Percentiles rank a stretch among this genome's conserved stretches.
phyloP scores from a whole-genome alignment of 2,329 filamentous ascomycete genomes.

The Ramularia endophylla region DNA sequence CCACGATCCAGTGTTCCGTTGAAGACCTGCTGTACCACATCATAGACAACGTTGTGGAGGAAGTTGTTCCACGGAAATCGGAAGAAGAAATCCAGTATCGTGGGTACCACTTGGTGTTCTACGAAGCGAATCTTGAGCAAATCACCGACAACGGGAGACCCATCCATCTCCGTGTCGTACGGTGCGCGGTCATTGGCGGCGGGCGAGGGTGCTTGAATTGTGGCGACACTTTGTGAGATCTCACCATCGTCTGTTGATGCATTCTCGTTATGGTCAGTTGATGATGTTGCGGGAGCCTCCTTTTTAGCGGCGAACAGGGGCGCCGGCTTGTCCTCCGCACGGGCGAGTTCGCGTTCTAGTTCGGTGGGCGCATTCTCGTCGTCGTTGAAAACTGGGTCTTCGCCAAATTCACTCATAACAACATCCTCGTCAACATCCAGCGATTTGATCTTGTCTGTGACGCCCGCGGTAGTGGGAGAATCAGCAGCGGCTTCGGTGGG shows the following conservation, averaged over 20 bases:
- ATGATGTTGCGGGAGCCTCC: slow-evolving; percentile 3
- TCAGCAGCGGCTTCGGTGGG: slow-evolving; percentile 31
- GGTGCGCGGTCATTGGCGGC: slow-evolving; percentile 28
- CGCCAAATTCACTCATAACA: slow-evolving; percentile 38
- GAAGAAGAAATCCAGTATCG: slow-evolving; percentile 96
- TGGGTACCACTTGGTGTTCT: slow-evolving; percentile 87
- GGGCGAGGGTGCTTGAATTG: slow-evolving; percentile 24
- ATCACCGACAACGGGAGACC: slow-evolving; percentile 82
- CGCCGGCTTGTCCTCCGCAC: slow-evolving; percentile 62
- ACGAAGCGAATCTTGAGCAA: slow-evolving; percentile 95
- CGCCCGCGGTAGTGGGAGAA: slow-evolving; percentile 48
- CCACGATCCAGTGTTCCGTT: slow-evolving; percentile 97
- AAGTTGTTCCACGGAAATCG: slow-evolving; percentile 99
- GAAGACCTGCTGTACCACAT: slow-evolving; percentile 98
- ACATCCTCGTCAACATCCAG: slow-evolving; percentile 58
- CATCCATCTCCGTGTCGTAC: slow-evolving; percentile 54
- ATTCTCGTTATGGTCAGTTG: slow-evolving; percentile 1
- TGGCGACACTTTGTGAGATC: slow-evolving; percentile 23
- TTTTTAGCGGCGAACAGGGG: slow-evolving; percentile 50
- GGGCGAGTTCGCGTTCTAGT: slow-evolving; percentile 30
- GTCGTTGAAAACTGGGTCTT: slow-evolving; percentile 27
- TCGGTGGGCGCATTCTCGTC: slow-evolving; percentile 27
- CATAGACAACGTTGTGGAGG: slow-evolving; percentile 97
- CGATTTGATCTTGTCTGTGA: slow-evolving; percentile 49
- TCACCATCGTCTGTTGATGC: slow-evolving; percentile 10